Conservation (phyloP, 2,329 filamentous ascomycete genomes). For the Pseudocercospora ulei region DNA sequence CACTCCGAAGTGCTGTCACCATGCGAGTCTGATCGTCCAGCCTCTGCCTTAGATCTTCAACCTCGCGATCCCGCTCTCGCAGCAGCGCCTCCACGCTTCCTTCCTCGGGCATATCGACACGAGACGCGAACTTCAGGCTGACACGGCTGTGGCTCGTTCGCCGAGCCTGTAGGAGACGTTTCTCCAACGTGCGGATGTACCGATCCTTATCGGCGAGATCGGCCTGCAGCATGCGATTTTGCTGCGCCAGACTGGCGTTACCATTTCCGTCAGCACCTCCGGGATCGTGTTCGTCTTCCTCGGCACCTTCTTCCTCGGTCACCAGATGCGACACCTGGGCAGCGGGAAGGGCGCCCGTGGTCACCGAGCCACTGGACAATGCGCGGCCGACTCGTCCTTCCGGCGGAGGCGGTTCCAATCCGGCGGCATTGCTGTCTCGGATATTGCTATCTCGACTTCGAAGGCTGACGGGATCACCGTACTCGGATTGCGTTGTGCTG, state of each 20-base stretch:
- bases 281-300: constrained; percentile 46
- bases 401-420: constrained; percentile 22
- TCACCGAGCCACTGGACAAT: constrained; percentile 30
- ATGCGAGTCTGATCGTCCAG: constrained; percentile 94
- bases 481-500: constrained; percentile 34
- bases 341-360: constrained; percentile 28
- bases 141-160: constrained; percentile 81
- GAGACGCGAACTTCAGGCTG: constrained; percentile 57
- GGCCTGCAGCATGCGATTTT: constrained; percentile 85
- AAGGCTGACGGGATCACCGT: constrained; percentile 29
- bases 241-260: constrained; percentile 67
- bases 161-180: constrained; percentile 78
- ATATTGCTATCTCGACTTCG: constrained; percentile 27
- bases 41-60: constrained; percentile 76
- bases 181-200: constrained; percentile 89
- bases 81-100: constrained; percentile 62
- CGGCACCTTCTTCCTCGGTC: constrained; percentile 33
- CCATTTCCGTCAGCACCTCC: constrained; percentile 65
- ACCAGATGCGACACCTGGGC: constrained; percentile 27
- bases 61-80: constrained; percentile 85
- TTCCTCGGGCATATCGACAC: constrained; percentile 49
- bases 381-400: constrained; percentile 26
- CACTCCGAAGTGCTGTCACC: constrained; percentile 74
- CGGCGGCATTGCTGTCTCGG: constrained; percentile 32
- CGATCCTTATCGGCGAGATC: constrained; percentile 94